Conservation (phyloP, 2,329 filamentous ascomycete species). For the Mariannaea sp. region DNA sequence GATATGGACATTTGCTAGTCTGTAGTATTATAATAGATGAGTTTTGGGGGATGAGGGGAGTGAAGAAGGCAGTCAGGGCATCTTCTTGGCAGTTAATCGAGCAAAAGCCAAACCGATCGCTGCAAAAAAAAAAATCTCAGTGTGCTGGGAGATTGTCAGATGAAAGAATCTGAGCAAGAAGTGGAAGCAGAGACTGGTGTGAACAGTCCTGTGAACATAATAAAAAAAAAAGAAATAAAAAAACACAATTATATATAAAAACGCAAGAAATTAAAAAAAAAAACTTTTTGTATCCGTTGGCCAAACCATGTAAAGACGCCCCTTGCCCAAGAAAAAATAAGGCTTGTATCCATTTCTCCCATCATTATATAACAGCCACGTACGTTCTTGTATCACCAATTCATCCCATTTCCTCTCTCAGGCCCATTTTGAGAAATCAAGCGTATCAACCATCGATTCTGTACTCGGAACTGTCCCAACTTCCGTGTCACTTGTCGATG, state of each 20-base stretch:
- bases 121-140: too few relatives aligned
- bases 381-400: neutral
- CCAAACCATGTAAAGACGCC: constrained; percentile 41
- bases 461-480: constrained; percentile 40
- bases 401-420: constrained; percentile 23
- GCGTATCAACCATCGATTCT: constrained; percentile 44
- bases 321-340: neutral
- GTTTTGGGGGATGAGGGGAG: too few relatives aligned
- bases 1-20: too few relatives aligned
- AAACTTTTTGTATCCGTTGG: constrained; percentile 38
- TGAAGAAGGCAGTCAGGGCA: too few relatives aligned
- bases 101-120: too few relatives aligned
- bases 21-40: too few relatives aligned
- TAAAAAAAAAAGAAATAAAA: neutral
- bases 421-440: constrained; percentile 48
- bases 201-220: too few relatives aligned
- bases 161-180: too few relatives aligned
- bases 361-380: constrained; percentile 14
- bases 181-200: too few relatives aligned
- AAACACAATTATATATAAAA: neutral
- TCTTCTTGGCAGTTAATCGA: too few relatives aligned
- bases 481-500: constrained; percentile 60
- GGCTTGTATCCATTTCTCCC: constrained; percentile 1
- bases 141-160: too few relatives aligned
- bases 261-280: constrained; percentile 18